Evolutionary conservation across 208 protist genomes (phyloP).

Genomic region (Herpetomonas tarakana): DNA sequence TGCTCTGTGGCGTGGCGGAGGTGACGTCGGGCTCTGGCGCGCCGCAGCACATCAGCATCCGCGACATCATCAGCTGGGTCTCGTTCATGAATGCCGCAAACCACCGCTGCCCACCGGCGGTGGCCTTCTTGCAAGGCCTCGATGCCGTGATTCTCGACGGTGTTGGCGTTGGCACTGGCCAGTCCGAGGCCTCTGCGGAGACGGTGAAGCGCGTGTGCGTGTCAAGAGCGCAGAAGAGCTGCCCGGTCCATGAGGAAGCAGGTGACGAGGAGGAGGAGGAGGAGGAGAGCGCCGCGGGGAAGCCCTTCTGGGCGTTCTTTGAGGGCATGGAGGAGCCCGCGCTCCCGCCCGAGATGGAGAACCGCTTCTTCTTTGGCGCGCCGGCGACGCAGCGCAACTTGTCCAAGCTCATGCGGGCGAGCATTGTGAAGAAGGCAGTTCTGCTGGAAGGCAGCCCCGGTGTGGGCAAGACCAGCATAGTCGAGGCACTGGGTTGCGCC

Average conservation of each 20-base stretch:
- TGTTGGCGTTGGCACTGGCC: conserved; percentile 87
- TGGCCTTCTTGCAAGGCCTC: conserved; percentile 95
- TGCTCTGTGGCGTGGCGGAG: conserved; percentile 64
- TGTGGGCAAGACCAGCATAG: conserved; percentile 99
- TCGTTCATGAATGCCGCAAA: conserved; percentile 93
- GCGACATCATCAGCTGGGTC: conserved; percentile 96
- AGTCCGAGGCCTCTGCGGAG: conserved; percentile 40
- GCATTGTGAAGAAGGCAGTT: conserved; percentile 93
- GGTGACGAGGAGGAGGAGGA: conserved; percentile 13
- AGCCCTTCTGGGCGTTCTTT: conserved; percentile 74
- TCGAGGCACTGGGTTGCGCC: conserved; percentile 94
- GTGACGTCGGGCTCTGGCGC: conserved; percentile 29
- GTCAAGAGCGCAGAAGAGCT: conserved; percentile 25
- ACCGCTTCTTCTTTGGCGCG: conserved; percentile 92
- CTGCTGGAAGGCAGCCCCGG: conserved; percentile 98
- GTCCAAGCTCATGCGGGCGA: conserved; percentile 93
- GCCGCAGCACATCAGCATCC: conserved; percentile 88
- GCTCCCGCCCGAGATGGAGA: conserved; percentile 61
- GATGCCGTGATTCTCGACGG: conserved; percentile 96
- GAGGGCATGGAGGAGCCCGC: conserved; percentile 70
- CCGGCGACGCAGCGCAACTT: conserved; percentile 97
- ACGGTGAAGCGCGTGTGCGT: conserved; percentile 13
- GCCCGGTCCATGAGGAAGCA: conserved; percentile 19
- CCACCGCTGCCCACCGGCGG: conserved; percentile 43
- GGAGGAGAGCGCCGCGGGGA: conserved; percentile 23